These are phyloP conservation scores for Tilletia walkeri DNA, from an alignment of 1,284 basidiomycete genomes.

Conservation along the genomic window DNA sequence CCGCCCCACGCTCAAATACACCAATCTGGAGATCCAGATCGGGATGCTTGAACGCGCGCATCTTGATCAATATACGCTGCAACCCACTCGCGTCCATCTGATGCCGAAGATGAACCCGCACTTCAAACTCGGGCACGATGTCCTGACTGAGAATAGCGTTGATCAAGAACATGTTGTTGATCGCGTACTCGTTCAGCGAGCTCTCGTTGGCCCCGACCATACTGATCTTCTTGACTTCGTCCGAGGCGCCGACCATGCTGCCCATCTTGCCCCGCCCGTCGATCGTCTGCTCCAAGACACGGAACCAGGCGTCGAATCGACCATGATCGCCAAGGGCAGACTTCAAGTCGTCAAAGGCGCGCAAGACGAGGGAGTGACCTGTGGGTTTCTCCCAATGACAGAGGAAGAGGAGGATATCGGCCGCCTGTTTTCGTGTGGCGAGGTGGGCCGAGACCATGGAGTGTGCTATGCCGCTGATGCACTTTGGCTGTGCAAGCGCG, in stretches of 20 bases:
- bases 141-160: conserved; percentile 47
- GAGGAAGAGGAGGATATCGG: conserved; percentile 69
- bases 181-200: conserved; percentile 64
- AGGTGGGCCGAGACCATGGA: conserved; percentile 82
- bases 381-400: conserved; percentile 59
- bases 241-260: conserved; percentile 86
- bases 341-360: conserved; percentile 58
- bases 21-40: conserved; percentile 70
- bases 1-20: conserved; percentile 68
- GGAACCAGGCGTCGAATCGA: conserved; percentile 86
- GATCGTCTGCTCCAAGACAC: conserved; percentile 73
- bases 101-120: conserved; percentile 77
- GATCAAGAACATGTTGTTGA: conserved; percentile 47
- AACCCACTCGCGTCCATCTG: conserved; percentile 88
- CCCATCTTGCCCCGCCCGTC: conserved; percentile 91
- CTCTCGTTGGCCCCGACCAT: conserved; percentile 70
- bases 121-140: conserved; percentile 62
- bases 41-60: conserved; percentile 67
- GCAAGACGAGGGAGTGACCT: conserved; percentile 60
- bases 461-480: conserved; percentile 78
- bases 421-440: conserved; percentile 73
- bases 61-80: conserved; percentile 70
- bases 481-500: conserved; percentile 72
- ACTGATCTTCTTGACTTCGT: conserved; percentile 68
- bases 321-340: conserved; percentile 41